Evolutionary conservation across 2,329 filamentous ascomycete genomes (phyloP).

Genomic region (Neophaeococcomyces mojaviensis): DNA sequence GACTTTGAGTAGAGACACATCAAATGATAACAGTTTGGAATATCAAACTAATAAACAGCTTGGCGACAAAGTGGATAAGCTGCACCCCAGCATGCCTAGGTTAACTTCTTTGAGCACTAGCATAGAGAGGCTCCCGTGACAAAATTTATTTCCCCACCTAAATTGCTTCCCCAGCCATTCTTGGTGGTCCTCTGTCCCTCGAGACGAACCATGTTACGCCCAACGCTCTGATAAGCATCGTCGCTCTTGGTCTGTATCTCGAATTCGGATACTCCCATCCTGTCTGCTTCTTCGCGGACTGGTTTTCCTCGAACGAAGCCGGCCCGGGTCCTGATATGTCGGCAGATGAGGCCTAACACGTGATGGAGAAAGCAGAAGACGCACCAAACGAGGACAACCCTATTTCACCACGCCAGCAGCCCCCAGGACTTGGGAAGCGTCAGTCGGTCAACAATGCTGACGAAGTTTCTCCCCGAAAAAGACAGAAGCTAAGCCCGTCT

Average conservation of each 20-base stretch:
- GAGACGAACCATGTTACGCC: background rate
- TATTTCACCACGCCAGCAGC: constrained; percentile 3
- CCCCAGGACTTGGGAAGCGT: background rate
- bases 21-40: too few relatives aligned
- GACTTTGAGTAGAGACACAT: too few relatives aligned
- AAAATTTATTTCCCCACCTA: background rate
- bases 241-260: background rate
- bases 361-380: constrained; percentile 1
- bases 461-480: constrained; percentile 2
- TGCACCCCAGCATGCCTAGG: too few relatives aligned
- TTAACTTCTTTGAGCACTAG: too few relatives aligned
- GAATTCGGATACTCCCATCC: background rate
- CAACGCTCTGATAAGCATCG: background rate
- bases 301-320: background rate
- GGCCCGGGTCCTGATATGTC: background rate
- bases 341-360: background rate
- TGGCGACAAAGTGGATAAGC: too few relatives aligned
- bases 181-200: background rate
- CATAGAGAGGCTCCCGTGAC: background rate
- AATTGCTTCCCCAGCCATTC: background rate
- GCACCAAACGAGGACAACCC: background rate
- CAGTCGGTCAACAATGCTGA: background rate
- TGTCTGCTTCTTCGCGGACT: too few relatives aligned
- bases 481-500: background rate
- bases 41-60: too few relatives aligned